These are phyloP conservation scores for Francoa sonchifolia DNA, from an alignment of 441 rosid species.

Conservation along the genomic window DNA sequence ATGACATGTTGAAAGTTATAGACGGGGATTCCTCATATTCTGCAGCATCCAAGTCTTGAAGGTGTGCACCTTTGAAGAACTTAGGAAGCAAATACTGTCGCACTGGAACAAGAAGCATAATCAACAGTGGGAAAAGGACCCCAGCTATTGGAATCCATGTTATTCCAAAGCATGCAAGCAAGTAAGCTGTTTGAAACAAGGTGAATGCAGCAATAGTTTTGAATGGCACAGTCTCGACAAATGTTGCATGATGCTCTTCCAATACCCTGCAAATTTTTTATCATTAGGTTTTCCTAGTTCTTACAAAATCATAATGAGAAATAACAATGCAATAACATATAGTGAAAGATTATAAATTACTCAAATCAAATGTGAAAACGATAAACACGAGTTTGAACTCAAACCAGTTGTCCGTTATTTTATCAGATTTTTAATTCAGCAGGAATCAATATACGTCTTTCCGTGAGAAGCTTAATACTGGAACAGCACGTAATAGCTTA, in stretches of 20 bases:
- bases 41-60: constrained; percentile 71
- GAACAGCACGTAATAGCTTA: not conserved
- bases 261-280: constrained; percentile 37
- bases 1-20: constrained; percentile 37
- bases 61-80: constrained; percentile 61
- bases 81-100: constrained; percentile 54
- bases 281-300: not conserved
- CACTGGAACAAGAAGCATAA: constrained; percentile 70
- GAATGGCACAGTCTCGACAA: constrained; percentile 60
- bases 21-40: constrained; percentile 73
- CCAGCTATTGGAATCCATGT: constrained; percentile 84
- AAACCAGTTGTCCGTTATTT: no score
- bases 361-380: no score
- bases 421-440: no score
- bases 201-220: constrained; percentile 49
- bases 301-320: constrained; percentile 2
- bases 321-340: not conserved
- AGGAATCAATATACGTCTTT: no score
- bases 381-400: no score
- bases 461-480: not conserved
- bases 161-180: constrained; percentile 57
- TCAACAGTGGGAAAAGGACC: constrained; percentile 57
- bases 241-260: constrained; percentile 46
- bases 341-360: not conserved
- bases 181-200: constrained; percentile 49